Conservation (phyloP, 768 basidiomycete genomes). For the Suillus discolor region DNA sequence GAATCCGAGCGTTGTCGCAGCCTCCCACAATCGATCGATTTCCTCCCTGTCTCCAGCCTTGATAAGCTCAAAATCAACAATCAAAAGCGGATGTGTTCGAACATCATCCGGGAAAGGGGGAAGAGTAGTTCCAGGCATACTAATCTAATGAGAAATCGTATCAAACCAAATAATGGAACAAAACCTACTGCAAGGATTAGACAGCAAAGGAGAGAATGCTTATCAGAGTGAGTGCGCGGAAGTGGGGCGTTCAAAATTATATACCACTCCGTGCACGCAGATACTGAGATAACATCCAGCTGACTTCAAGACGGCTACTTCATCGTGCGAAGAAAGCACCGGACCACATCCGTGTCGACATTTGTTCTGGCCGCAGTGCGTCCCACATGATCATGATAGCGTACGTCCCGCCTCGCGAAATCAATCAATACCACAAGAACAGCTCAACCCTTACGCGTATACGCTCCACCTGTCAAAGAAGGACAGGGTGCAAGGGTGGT, state of each 20-base stretch:
- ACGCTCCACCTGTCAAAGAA: neutral
- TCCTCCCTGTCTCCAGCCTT: constrained; percentile 38
- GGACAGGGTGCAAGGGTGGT: neutral
- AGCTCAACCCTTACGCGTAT: neutral
- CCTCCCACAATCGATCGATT: constrained; percentile 46
- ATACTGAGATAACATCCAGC: neutral
- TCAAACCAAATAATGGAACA: neutral
- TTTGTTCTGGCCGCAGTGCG: neutral
- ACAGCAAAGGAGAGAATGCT: neutral
- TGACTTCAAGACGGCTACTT: neutral
- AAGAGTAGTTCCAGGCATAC: constrained; percentile 35
- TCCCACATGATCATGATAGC: no score
- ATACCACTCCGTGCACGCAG: neutral
- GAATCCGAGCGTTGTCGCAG: constrained; percentile 51
- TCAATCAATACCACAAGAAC: neutral
- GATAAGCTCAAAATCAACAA: constrained; percentile 47
- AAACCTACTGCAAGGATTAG: neutral
- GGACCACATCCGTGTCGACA: neutral
- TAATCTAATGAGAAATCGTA: neutral
- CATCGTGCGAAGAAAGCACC: constrained; percentile 1
- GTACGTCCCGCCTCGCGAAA: neutral
- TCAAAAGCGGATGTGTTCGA: constrained; percentile 45
- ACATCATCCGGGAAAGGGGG: constrained; percentile 50
- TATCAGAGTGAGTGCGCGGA: neutral
- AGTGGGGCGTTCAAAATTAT: neutral